These are phyloP conservation scores for Leptomonas pyrrhocoris DNA, from an alignment of 208 protist species.

Conservation along the genomic window DNA sequence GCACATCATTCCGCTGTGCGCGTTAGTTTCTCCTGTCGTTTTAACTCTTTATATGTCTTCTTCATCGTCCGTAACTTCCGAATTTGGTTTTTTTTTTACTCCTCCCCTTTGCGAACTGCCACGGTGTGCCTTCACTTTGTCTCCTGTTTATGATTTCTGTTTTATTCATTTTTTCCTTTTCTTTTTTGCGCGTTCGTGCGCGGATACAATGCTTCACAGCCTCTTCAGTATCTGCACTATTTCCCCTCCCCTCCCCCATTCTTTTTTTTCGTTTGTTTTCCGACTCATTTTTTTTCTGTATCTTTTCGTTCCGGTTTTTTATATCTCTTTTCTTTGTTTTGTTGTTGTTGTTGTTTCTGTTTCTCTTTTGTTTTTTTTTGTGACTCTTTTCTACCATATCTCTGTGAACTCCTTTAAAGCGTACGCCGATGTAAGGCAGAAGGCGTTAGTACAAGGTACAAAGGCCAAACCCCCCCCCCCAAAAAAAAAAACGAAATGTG, in stretches of 20 bases:
- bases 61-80: no score
- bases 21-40: no score
- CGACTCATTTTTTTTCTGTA: not conserved
- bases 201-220: no score
- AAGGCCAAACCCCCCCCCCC: no score
- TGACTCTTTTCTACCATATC: not conserved
- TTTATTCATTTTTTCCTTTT: not conserved
- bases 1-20: no score
- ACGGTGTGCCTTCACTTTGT: no score
- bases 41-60: no score
- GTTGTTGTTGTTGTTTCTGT: slow-evolving; percentile 1
- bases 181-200: no score
- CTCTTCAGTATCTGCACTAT: not conserved
- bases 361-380: not conserved
- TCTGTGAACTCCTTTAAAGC: not conserved
- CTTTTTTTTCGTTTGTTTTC: not conserved
- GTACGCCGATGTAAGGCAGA: no score
- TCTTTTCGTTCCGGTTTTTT: not conserved
- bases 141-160: not conserved
- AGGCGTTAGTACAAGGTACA: not conserved
- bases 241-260: not conserved
- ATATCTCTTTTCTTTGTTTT: not conserved
- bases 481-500: no score
- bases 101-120: no score
- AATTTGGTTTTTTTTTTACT: no score